Conservation (phyloP, 805 yeast genomes). For the Clavispora fructus region DNA sequence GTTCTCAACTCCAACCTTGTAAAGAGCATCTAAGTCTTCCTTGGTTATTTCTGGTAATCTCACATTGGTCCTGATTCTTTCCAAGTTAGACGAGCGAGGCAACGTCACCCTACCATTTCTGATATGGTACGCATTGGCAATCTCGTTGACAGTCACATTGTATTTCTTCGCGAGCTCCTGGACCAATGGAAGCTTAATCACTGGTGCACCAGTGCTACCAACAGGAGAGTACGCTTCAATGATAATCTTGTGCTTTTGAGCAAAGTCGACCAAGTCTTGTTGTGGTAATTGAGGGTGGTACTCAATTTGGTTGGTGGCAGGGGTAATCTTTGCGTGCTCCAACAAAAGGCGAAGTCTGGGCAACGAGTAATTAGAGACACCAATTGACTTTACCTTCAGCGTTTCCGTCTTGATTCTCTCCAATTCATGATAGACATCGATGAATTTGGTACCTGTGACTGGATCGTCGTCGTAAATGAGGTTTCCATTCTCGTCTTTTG, state of each 20-base stretch:
- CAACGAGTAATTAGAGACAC: slow-evolving; percentile 45
- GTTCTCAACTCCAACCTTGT: slow-evolving; percentile 21
- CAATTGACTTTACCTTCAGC: slow-evolving; percentile 46
- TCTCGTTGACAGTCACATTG: slow-evolving; percentile 45
- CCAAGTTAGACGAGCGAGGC: slow-evolving; percentile 68
- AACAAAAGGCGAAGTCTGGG: slow-evolving; percentile 27
- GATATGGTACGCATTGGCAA: slow-evolving; percentile 60
- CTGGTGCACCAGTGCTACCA: slow-evolving; percentile 62
- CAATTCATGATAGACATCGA: slow-evolving; percentile 24
- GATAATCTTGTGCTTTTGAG: slow-evolving; percentile 30
- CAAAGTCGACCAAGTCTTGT: slow-evolving; percentile 35
- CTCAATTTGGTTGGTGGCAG: slow-evolving; percentile 50
- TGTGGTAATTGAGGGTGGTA: slow-evolving; percentile 33
- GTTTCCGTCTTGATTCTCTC: slow-evolving; percentile 22
- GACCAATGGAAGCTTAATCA: slow-evolving; percentile 36
- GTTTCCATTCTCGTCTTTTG: slow-evolving; percentile 33
- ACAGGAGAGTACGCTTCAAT: slow-evolving; percentile 58
- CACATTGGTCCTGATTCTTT: slow-evolving; percentile 46
- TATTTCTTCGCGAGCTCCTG: slow-evolving; percentile 19
- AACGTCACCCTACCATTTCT: slow-evolving; percentile 55
- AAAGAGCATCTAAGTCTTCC: slow-evolving; percentile 33
- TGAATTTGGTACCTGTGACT: slow-evolving; percentile 25
- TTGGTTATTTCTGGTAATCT: slow-evolving; percentile 29
- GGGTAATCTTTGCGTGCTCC: slow-evolving; percentile 45
- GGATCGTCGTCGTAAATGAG: slow-evolving; percentile 32